Base-by-base conservation (phyloP, 2,329 filamentous ascomycete genomes). In the Trichoderma sp. region DNA sequence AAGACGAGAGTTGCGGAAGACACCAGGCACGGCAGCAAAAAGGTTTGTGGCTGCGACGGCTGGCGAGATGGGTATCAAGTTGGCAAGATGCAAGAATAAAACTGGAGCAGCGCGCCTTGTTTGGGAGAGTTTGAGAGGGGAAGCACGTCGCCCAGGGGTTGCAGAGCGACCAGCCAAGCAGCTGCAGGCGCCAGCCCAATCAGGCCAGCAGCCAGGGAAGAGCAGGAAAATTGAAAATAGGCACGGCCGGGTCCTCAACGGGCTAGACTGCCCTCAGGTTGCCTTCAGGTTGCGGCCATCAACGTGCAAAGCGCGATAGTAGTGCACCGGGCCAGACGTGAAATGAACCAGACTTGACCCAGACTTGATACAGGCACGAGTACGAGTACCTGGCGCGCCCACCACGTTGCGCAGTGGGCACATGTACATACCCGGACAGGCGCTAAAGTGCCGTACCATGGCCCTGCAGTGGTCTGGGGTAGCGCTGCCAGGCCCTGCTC, bases 381-480 rank as follows among this genome's bases (percentile, higher is more conserved):
- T 60, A 60, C 56, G 11, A 38, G 21, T 69, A 59, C 66, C 21
- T 69, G 50, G 29, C 21, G 33, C 67, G 59, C 68, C 68, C 50
- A 35, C 60, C 68, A 62, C 67, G 67, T 41, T 66, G 63, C 64
- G 64, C 64, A 11, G 24, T 16, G 41, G 35, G 63, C 62, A 14
- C 31, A 64, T 21, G 62, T 64, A 64, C 33, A 24, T n/a, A 59
- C 33, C 31, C 29, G 50, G 45, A 33, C 66, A 69, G 66, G 67
- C 67, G 35, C 67, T 63, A 71, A 38, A 50, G 56, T 71, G 68
- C 68, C 67, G 65, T 75, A 62, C 60, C 38, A 72, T 60, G 56
- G 69, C 69, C 69, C 69, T 72, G 69, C 69, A 64, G 64, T 24
- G 50, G 72, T 75, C 72, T 75, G 72, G 72, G 72, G 72, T 75